Evolutionary conservation across 352 stramenopile species (phyloP).

Genomic region (Pythium biforme): DNA sequence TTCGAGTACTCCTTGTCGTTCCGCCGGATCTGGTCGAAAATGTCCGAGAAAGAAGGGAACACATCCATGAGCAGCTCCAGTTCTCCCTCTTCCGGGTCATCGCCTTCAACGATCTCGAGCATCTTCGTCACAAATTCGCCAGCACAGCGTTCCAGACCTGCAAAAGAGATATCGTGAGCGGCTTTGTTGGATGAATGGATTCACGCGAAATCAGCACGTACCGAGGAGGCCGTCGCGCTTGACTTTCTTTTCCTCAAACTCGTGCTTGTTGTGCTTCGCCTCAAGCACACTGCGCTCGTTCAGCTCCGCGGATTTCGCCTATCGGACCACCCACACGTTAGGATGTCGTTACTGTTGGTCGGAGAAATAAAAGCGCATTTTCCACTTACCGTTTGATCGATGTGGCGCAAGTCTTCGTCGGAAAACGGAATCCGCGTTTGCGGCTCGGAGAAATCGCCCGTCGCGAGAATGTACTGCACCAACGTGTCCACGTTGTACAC

Average conservation of each 20-base stretch:
- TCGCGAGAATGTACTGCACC: conserved; percentile 87
- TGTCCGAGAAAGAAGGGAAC: conserved; percentile 87
- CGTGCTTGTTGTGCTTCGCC: conserved; percentile 73
- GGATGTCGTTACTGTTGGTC: not conserved
- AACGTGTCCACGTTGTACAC: conserved; percentile 87
- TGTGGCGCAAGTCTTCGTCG: conserved; percentile 70
- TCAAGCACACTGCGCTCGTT: conserved; percentile 64
- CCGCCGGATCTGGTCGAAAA: conserved; percentile 81
- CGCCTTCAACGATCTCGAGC: conserved; percentile 77
- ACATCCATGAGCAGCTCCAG: conserved; percentile 80
- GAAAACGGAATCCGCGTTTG: conserved; percentile 87
- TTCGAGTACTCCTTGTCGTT: conserved; percentile 79
- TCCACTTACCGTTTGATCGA: conserved; percentile 61
- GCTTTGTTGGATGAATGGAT: not conserved
- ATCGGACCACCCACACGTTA: not conserved
- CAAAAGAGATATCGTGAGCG: not conserved
- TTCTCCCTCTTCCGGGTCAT: conserved; percentile 77
- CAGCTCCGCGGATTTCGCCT: conserved; percentile 68
- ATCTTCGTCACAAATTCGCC: conserved; percentile 88
- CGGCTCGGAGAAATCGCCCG: conserved; percentile 87
- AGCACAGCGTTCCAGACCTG: conserved; percentile 78
- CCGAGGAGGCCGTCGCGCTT: conserved; percentile 81
- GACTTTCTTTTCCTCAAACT: conserved; percentile 80
- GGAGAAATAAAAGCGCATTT: not conserved
- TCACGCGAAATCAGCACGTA: conserved; percentile 17